Conservation (phyloP, 768 basidiomycete genomes). For the Lactifluus rugatus region DNA sequence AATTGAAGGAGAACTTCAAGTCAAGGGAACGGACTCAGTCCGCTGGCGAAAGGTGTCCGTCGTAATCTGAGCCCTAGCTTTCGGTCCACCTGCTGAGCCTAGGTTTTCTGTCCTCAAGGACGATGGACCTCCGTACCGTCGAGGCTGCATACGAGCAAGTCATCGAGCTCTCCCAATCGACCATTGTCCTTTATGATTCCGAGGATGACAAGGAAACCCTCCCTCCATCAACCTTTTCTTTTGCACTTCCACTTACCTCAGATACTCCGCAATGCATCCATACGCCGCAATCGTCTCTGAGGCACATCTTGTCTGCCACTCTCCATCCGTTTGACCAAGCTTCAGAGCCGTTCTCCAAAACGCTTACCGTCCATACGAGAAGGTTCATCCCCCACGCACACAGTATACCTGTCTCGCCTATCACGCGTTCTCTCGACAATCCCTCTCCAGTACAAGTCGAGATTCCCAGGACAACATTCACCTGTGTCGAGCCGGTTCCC, state of each 20-base stretch:
- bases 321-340: slow-evolving; percentile 38
- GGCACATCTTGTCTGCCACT: slow-evolving; percentile 59
- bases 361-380: slow-evolving; percentile 58
- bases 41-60: slow-evolving; percentile 68
- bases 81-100: slow-evolving; percentile 13
- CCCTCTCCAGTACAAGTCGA: slow-evolving; percentile 65
- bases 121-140: slow-evolving; percentile 53
- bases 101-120: slow-evolving; percentile 32
- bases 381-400: slow-evolving; percentile 62
- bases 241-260: slow-evolving; percentile 65
- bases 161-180: slow-evolving; percentile 55
- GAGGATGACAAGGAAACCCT: slow-evolving; percentile 28
- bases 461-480: slow-evolving; percentile 62
- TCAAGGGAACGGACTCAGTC: slow-evolving; percentile 56
- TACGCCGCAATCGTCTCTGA: slow-evolving; percentile 63
- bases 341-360: slow-evolving; percentile 38
- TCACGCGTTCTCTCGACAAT: slow-evolving; percentile 44
- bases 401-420: slow-evolving; percentile 47
- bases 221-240: slow-evolving; percentile 60
- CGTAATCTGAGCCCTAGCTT: slow-evolving; percentile 10
- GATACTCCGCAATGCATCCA: slow-evolving; percentile 81
- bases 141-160: slow-evolving; percentile 52
- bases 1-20: slow-evolving; percentile 79
- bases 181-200: slow-evolving; percentile 46
- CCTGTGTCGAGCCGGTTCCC: slow-evolving; percentile 63